A percentile compares a stretch with the other conserved stretches of the same genome.
Evolutionary conservation across 192 early-diverging fungal genomes (phyloP).

Genomic region (Coemansia sp.): DNA sequence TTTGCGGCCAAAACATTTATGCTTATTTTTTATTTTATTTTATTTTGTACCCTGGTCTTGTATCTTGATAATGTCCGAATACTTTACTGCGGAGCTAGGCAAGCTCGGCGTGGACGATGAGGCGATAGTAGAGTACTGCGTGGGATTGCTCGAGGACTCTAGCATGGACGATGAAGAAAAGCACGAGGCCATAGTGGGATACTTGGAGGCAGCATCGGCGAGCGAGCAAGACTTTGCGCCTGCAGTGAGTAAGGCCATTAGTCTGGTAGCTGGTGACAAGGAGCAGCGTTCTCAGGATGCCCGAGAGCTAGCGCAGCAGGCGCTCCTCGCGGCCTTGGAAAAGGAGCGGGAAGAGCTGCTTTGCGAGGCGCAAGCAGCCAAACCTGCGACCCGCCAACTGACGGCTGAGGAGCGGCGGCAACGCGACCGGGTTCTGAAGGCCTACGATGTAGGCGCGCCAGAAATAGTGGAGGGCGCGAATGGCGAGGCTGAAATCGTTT

Average conservation of each 20-base stretch:
- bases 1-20: too few species aligned
- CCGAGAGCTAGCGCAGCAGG: background rate
- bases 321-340: conserved; percentile 11
- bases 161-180: conserved; percentile 30
- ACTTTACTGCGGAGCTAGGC: conserved; percentile 17
- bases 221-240: conserved; percentile 8
- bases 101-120: conserved; percentile 40
- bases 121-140: conserved; percentile 47
- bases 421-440: conserved; percentile 19
- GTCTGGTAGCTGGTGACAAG: background rate
- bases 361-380: background rate
- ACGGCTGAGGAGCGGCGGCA: conserved; percentile 30
- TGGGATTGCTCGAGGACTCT: conserved; percentile 26
- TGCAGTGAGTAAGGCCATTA: conserved; percentile 14
- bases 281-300: conserved; percentile 4
- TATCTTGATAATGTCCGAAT: conserved; percentile 23
- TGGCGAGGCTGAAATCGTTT: conserved; percentile 39
- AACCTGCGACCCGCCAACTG: background rate
- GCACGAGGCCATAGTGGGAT: conserved; percentile 34
- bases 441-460: conserved; percentile 1
- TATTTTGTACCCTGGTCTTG: background rate
- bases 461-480: conserved; percentile 34
- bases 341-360: conserved; percentile 23
- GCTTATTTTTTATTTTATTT: background rate
- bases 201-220: conserved; percentile 32